These are phyloP conservation scores for Candida arabinofermentans DNA, from an alignment of 805 yeast genomes.

Conservation along the genomic window DNA sequence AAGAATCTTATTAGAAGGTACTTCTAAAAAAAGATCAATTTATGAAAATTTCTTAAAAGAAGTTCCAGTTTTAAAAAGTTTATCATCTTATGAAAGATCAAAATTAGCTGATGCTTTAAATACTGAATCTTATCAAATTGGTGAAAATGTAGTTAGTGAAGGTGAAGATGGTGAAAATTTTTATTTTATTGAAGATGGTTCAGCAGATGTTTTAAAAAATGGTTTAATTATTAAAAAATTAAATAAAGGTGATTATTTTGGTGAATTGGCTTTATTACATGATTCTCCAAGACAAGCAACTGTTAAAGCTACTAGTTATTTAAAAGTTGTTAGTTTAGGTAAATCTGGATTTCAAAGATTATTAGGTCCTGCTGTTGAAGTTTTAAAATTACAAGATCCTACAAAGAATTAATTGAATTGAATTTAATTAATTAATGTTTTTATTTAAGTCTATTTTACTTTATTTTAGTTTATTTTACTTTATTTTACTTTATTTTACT, in stretches of 20 bases:
- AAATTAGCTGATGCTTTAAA: conserved; percentile 93
- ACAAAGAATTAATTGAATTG: conserved; percentile 40
- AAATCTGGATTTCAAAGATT: conserved; percentile 91
- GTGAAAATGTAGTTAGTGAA: conserved; percentile 72
- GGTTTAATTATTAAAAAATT: conserved; percentile 57
- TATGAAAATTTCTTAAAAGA: conserved; percentile 85
- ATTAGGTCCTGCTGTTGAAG: conserved; percentile 91
- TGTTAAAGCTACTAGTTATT: conserved; percentile 66
- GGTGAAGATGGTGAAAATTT: conserved; percentile 83
- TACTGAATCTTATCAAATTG: conserved; percentile 67
- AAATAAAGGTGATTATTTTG: conserved; percentile 87
- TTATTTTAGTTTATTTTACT: no score
- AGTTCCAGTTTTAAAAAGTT: conserved; percentile 72
- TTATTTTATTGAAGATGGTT: conserved; percentile 75
- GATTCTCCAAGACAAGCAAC: conserved; percentile 95
- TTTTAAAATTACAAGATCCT: conserved; percentile 83
- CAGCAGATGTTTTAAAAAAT: conserved; percentile 66
- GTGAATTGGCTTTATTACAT: conserved; percentile 89
- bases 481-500: no score
- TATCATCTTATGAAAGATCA: conserved; percentile 77
- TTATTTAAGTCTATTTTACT: background rate
- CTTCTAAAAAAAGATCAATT: conserved; percentile 84
- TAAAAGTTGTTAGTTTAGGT: conserved; percentile 88
- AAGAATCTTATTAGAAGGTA: conserved; percentile 83
- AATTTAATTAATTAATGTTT: background rate